These are phyloP conservation scores for Ceratocystis smalleyi DNA, from an alignment of 2,329 filamentous ascomycete species.

Conservation along the genomic window DNA sequence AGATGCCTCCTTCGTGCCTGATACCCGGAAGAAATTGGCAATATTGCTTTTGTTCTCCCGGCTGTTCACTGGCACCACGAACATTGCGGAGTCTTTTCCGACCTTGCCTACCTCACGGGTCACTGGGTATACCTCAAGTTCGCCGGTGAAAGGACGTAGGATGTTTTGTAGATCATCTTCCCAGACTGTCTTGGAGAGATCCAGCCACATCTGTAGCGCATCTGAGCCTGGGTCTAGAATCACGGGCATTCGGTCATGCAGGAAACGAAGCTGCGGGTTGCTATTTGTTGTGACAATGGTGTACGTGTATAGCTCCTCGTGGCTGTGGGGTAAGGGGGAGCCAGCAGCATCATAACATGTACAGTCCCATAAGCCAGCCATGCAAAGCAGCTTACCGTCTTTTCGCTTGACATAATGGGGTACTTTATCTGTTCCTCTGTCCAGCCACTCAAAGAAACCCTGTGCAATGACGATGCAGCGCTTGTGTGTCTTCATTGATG, in stretches of 20 bases:
- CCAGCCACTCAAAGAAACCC: slow-evolving; percentile 94
- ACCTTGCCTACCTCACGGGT: slow-evolving; percentile 85
- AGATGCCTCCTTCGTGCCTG: slow-evolving; percentile 23
- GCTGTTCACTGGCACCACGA: slow-evolving; percentile 69
- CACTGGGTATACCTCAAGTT: slow-evolving; percentile 74
- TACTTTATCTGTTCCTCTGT: slow-evolving; percentile 64
- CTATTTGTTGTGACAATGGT: slow-evolving; percentile 85
- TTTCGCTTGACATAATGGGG: slow-evolving; percentile 72
- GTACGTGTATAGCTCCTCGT: slow-evolving; percentile 66
- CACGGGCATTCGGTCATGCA: slow-evolving; percentile 94
- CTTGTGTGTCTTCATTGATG: slow-evolving; percentile 74
- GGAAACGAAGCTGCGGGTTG: slow-evolving; percentile 65
- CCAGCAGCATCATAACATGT: slow-evolving; percentile 56
- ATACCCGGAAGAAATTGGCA: slow-evolving; percentile 73
- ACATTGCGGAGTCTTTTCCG: slow-evolving; percentile 72
- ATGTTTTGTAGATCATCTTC: slow-evolving; percentile 59
- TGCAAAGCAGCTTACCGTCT: slow-evolving; percentile 71
- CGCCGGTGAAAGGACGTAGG: slow-evolving; percentile 62
- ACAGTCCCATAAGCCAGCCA: slow-evolving; percentile 86
- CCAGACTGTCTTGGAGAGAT: slow-evolving; percentile 59
- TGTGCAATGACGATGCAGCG: slow-evolving; percentile 77
- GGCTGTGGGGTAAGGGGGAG: slow-evolving; percentile 22
- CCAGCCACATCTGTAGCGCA: slow-evolving; percentile 58
- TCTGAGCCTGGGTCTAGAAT: slow-evolving; percentile 65
- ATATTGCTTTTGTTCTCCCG: slow-evolving; percentile 86